Conservation (phyloP, 768 basidiomycete genomes). For the Suillus cothurnatus region DNA sequence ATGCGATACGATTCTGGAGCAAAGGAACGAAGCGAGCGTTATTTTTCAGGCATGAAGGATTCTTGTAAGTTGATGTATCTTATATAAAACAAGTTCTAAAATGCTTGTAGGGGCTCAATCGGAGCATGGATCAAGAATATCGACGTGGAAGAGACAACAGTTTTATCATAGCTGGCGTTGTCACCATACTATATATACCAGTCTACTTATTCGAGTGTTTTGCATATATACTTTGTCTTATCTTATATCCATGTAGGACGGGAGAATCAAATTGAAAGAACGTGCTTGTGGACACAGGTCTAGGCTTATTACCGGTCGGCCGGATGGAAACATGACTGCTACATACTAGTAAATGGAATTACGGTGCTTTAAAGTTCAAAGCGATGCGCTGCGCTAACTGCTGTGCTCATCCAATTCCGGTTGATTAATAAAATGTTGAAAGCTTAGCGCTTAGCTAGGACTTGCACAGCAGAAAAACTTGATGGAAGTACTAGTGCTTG, state of each 20-base stretch:
- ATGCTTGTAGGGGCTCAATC: slow-evolving; percentile 86
- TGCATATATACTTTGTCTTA: background rate
- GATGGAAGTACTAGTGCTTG: background rate
- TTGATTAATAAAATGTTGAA: too few species aligned
- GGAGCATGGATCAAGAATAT: slow-evolving; percentile 99
- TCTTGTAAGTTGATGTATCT: too few species aligned
- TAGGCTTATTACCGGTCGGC: background rate
- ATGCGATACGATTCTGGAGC: slow-evolving; percentile 99
- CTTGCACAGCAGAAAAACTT: background rate
- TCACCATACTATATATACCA: slow-evolving; percentile 12
- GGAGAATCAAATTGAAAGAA: background rate
- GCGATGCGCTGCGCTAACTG: background rate
- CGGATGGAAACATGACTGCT: too few species aligned
- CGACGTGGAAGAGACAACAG: slow-evolving; percentile 43
- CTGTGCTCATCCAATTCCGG: too few species aligned
- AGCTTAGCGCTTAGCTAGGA: background rate
- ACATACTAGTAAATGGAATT: too few species aligned
- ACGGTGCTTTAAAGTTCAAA: background rate
- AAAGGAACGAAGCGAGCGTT: slow-evolving; percentile 95
- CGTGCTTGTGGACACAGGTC: too few species aligned
- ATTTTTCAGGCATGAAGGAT: slow-evolving; percentile 97
- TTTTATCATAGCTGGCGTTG: slow-evolving; percentile 7
- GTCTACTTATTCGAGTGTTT: background rate
- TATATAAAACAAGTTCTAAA: too few species aligned
- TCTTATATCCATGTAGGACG: background rate